Evolutionary conservation across 163 green algal species (phyloP), one percentile per base, ranked within the genome.

Genomic region (Prototheca wickerhamii): DNA sequence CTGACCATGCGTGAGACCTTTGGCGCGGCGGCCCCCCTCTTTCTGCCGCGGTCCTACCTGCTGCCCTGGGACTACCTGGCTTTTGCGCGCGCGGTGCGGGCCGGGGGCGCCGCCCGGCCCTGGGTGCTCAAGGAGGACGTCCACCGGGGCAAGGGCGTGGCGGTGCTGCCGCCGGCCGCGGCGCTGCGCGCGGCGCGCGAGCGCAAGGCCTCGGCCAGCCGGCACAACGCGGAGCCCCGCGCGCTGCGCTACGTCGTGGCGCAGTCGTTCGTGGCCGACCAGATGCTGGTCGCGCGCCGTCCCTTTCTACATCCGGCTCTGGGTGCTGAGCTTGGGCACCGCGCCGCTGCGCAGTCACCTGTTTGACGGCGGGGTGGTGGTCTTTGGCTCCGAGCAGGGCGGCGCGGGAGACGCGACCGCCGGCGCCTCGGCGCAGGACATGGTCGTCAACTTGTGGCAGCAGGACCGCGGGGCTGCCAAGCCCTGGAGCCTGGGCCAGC

Each of bases 51-150:
- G 25, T 71, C 84, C 30, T 90, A 74, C 68, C 58, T 65, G 21
- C 66, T 90, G 25, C 82, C 82, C 7, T 25, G 56, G 18, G 40
- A 82, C 43, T 75, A 86, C 58, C 44, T 52, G 15, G 52, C 72
- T 2, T 84, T 82, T 44, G 65, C 65, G 20, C 61, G 43, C 61
- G 64, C 43, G 64, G 44, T 44, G 25, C 8, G 33, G 31, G 25
- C 64, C 58, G 32, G n/a, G 33, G 18, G 61, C 28, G 3, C 15
- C 51, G 25, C 55, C 58, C 20, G 57, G 80, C 35, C 28, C 61
- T 94, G 87, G 87, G 88, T 90, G 54, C 69, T 94, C 8, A 94
- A 94, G 64, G 82, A 81, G 29, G 70, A 85, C 10, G 74, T 80
- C 50, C 87, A 94, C 78, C 70, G 88, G 40, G 87, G 85, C 69